Conservation (phyloP, 2,329 filamentous ascomycete genomes). For the Aspergillus brunneoviolaceus region DNA sequence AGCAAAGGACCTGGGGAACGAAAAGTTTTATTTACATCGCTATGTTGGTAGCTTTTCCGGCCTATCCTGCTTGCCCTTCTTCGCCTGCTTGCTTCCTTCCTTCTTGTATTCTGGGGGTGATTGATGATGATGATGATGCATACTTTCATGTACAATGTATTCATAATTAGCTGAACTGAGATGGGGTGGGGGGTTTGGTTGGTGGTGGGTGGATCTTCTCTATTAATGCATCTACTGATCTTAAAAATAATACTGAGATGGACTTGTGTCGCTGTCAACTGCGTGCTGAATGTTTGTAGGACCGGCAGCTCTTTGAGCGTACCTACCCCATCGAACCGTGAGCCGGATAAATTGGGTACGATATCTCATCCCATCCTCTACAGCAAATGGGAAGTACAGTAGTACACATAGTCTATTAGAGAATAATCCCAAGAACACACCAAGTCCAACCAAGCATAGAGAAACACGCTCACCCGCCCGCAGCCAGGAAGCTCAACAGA, state of each 20-base stretch:
- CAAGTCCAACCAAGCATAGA: neutral
- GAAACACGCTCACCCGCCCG: constrained; percentile 32
- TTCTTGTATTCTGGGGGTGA: neutral
- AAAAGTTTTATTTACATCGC: too few species aligned
- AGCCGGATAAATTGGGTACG: too few species aligned
- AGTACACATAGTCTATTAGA: too few species aligned
- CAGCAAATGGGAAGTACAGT: too few species aligned
- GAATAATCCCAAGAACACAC: too few species aligned
- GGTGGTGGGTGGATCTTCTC: neutral
- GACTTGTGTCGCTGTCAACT: neutral
- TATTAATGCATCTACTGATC: neutral
- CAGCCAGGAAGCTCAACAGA: constrained; percentile 77
- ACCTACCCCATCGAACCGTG: too few species aligned
- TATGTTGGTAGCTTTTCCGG: too few species aligned
- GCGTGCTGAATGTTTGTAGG: too few species aligned
- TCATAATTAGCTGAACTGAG: constrained; percentile 18
- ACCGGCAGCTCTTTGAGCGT: too few species aligned
- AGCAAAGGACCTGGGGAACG: too few species aligned
- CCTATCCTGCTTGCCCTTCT: neutral
- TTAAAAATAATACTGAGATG: too few species aligned
- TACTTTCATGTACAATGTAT: constrained; percentile 26
- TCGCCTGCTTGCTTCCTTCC: neutral
- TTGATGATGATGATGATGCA: constrained; percentile 7
- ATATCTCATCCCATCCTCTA: too few species aligned
- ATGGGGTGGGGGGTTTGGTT: neutral